Percentiles rank a stretch among this genome's conserved stretches.
phyloP scores from a whole-genome alignment of 108 stramenopile genomes.

The Nitzschia sp. region DNA sequence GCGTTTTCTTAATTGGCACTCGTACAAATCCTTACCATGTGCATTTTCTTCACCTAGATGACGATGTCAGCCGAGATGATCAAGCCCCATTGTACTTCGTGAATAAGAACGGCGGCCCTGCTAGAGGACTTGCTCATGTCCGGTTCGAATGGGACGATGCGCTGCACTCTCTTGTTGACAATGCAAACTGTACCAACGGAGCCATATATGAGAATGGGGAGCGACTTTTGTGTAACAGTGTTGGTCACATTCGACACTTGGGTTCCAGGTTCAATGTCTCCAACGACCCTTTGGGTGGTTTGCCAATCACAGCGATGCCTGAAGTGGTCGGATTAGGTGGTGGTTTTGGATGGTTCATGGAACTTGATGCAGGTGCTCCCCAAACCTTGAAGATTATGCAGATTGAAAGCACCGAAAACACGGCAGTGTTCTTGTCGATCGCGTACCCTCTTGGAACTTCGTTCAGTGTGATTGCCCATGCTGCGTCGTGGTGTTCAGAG shows the following conservation, averaged over 20 bases:
- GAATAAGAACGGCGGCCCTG: conserved; percentile 19
- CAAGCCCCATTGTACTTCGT: conserved; percentile 37
- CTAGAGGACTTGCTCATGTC: conserved; percentile 34
- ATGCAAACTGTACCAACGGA: background rate
- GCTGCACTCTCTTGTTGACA: conserved; percentile 4
- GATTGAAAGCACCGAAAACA: background rate
- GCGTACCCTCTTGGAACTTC: background rate
- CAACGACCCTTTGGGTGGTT: background rate
- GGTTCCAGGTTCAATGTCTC: conserved; percentile 23
- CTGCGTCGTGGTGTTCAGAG: conserved; percentile 9
- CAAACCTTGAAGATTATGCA: background rate
- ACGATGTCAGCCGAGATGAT: conserved; percentile 19
- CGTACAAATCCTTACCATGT: background rate
- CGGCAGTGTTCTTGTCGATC: background rate
- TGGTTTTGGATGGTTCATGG: conserved; percentile 39
- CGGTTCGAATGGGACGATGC: conserved; percentile 25
- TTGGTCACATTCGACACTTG: conserved; percentile 34
- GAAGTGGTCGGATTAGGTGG: conserved; percentile 33
- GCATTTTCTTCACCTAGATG: background rate
- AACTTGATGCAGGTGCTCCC: conserved; percentile 35
- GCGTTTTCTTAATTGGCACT: background rate
- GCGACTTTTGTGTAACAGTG: conserved; percentile 1
- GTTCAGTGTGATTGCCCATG: background rate
- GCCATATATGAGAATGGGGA: conserved; percentile 14
- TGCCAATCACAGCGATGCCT: conserved; percentile 38